phyloP scores from a whole-genome alignment of 352 stramenopile species.

The Globisporangium rhizosaccharum region DNA sequence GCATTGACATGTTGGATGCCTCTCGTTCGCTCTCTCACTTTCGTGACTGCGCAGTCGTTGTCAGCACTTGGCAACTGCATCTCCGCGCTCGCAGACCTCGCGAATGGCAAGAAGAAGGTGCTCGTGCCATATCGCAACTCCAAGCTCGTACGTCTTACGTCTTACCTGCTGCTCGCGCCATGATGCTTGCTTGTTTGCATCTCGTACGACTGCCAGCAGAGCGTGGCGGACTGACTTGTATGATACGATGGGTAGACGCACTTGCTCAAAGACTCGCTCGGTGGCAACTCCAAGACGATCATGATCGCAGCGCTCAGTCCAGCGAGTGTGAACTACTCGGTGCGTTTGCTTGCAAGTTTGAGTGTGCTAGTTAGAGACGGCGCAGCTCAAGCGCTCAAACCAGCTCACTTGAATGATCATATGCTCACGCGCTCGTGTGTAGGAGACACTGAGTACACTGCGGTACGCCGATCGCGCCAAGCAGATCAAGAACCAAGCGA shows the following conservation, averaged over 20 bases:
- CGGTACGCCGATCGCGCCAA: slow-evolving; percentile 90
- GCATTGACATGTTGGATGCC: not conserved
- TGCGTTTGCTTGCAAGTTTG: slow-evolving; percentile 9
- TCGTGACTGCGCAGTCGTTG: slow-evolving; percentile 38
- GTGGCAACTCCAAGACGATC: slow-evolving; percentile 88
- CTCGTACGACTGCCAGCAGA: not conserved
- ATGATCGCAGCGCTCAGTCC: slow-evolving; percentile 89
- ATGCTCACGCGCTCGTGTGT: not conserved
- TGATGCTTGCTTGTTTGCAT: not conserved
- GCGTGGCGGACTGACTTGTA: not conserved
- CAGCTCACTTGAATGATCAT: not conserved
- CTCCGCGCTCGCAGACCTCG: slow-evolving; percentile 81
- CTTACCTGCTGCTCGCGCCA: not conserved
- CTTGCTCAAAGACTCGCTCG: slow-evolving; percentile 80
- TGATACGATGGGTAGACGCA: slow-evolving; percentile 41
- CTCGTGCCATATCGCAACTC: slow-evolving; percentile 91
- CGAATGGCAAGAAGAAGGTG: slow-evolving; percentile 82
- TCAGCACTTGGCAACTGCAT: slow-evolving; percentile 92
- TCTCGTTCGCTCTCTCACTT: not conserved
- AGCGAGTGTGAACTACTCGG: slow-evolving; percentile 84
- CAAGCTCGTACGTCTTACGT: slow-evolving; percentile 64
- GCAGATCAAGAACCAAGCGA: slow-evolving; percentile 91
- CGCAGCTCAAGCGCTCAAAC: not conserved
- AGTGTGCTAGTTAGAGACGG: not conserved
- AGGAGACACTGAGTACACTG: slow-evolving; percentile 89